Conservation (phyloP, 2,329 filamentous ascomycete genomes). For the Colletotrichum sp. region DNA sequence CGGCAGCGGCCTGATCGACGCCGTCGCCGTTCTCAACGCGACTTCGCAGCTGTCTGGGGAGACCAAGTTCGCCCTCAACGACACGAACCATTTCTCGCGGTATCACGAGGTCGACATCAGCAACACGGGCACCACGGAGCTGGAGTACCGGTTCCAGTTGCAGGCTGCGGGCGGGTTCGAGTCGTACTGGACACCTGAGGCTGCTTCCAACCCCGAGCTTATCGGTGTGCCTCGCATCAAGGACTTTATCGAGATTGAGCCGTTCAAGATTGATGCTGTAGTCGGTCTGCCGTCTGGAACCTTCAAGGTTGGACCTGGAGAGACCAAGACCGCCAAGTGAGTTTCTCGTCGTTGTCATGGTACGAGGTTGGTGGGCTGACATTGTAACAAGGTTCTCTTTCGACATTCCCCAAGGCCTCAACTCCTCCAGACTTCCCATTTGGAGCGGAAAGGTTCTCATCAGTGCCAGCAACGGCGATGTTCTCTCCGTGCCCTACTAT, state of each 20-base stretch:
- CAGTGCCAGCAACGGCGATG: constrained; percentile 33
- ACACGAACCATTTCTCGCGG: constrained; percentile 39
- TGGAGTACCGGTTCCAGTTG: constrained; percentile 35
- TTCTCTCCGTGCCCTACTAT: constrained; percentile 37
- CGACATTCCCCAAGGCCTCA: constrained; percentile 27
- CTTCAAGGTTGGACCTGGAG: constrained; percentile 14
- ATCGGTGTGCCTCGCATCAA: not conserved
- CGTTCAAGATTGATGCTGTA: not conserved
- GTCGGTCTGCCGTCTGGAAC: constrained; percentile 10
- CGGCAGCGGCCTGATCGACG: constrained; percentile 43
- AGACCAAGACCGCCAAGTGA: constrained; percentile 21
- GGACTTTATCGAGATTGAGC: constrained; percentile 11
- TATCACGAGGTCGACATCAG: constrained; percentile 32
- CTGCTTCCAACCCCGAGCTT: not conserved
- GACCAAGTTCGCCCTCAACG: constrained; percentile 44
- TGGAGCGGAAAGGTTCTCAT: constrained; percentile 39
- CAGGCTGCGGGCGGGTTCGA: constrained; percentile 41
- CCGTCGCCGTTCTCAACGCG: constrained; percentile 19
- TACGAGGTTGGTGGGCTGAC: not conserved
- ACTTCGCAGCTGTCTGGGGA: constrained; percentile 38
- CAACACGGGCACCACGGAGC: constrained; percentile 37
- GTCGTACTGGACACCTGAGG: constrained; percentile 13
- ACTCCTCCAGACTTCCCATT: constrained; percentile 32
- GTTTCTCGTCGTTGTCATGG: not conserved
- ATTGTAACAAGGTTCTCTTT: constrained; percentile 36